These are phyloP conservation scores for Discostella stelligeroides DNA, from an alignment of 108 stramenopile genomes.

Conservation along the genomic window DNA sequence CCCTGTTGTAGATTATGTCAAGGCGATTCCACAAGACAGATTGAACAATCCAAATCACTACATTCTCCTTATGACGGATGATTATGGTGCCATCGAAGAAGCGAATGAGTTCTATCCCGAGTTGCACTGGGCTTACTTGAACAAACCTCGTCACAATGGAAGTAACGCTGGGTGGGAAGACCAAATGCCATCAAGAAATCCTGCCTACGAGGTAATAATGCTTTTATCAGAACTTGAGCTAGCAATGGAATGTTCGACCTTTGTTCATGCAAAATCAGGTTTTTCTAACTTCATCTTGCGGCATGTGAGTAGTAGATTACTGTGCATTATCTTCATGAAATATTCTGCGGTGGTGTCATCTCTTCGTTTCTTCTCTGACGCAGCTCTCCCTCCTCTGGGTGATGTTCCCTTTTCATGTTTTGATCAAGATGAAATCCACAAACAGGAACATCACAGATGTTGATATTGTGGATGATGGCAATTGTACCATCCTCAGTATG, in stretches of 20 bases:
- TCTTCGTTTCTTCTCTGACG: no score
- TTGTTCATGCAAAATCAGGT: neutral
- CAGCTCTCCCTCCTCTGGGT: no score
- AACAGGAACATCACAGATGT: no score
- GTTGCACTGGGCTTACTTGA: constrained; percentile 31
- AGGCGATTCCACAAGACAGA: constrained; percentile 23
- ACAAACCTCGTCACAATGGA: constrained; percentile 22
- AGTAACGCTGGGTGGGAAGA: constrained; percentile 31
- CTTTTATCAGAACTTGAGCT: neutral
- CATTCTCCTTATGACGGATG: constrained; percentile 44
- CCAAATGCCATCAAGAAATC: constrained; percentile 35
- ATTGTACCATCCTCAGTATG: no score
- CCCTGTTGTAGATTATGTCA: constrained; percentile 28
- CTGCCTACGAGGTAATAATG: neutral
- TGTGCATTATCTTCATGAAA: no score
- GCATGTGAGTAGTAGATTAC: neutral
- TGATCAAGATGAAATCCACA: no score
- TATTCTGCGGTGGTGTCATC: no score
- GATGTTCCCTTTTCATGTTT: no score
- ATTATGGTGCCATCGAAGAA: constrained; percentile 35
- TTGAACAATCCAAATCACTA: constrained; percentile 29
- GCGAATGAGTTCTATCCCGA: constrained; percentile 31
- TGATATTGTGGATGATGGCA: no score
- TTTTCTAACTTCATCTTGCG: neutral
- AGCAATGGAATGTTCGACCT: neutral